Evolutionary conservation across 1,139 yeast species (phyloP), one percentile per base, ranked within the genome.

Genomic region (Lodderomyces parapsilosis): DNA sequence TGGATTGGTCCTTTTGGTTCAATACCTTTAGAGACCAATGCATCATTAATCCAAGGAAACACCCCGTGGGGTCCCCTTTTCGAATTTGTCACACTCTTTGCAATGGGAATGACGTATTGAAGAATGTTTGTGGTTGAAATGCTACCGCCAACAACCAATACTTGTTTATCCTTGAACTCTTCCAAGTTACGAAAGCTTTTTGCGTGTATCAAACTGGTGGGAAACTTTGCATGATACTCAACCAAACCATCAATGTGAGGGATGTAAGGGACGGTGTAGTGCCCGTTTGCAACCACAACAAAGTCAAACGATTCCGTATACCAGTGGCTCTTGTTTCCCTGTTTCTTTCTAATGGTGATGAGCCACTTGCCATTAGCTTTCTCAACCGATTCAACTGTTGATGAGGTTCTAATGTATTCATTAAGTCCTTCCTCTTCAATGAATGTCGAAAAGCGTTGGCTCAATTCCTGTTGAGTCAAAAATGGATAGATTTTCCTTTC

Each of bases 121-220:
- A 76, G 59, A n/a, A 77, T 56, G 55, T 78, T 81, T 25, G 74
- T 64, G 3, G 81, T 72, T 50, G 78, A 70, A 33, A 78, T 63
- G 32, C 78, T 69, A 0, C 80, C 77, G 2, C 83, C 83, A 37
- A 78, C 66, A 31, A 78, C 62, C 42, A 78, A 55, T 3, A 76
- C 74, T 18, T 67, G 67, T 51, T 76, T 66, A 42, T 63, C 66
- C 24, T 56, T 56, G 50, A 65, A 81, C 30, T 65, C 70, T 4
- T 72, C 70, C 3, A 83, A 75, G 13, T 66, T 67, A 47, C 83
- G 70, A 59, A 76, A 87, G 23, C 74, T 63, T 54, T 80, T 81
- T 14, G 90, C 72, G 60, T 86, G 94, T 17, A 68, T 56, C 2
- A 85, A 64, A 6, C 72, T 58, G 2, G 67, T 71, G 1, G 86